Conservation (phyloP, 805 yeast genomes). For the Saccharomycopsis selenospora region DNA sequence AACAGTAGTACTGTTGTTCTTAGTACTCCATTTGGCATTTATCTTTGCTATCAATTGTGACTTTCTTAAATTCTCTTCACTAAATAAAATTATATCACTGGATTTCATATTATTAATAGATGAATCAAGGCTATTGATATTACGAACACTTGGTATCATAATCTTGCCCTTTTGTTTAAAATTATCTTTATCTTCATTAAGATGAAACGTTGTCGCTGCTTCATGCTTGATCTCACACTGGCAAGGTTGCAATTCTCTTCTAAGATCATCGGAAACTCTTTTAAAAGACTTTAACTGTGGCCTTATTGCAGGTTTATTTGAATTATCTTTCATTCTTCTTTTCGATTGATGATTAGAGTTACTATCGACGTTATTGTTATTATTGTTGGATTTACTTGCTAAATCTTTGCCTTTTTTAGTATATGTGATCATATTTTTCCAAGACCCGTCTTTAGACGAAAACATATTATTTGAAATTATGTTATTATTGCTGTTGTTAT, state of each 20-base stretch:
- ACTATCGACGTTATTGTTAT: no score
- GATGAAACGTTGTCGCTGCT: slow-evolving; percentile 28
- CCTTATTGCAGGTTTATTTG: slow-evolving; percentile 24
- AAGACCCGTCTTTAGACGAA: no score
- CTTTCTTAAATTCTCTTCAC: slow-evolving; percentile 26
- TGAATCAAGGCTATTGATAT: slow-evolving; percentile 6
- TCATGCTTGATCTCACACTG: slow-evolving; percentile 32
- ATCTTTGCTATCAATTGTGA: slow-evolving; percentile 32
- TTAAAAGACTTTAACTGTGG: slow-evolving; percentile 32
- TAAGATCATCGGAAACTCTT: slow-evolving; percentile 30
- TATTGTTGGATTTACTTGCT: no score
- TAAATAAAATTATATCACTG: slow-evolving; percentile 3
- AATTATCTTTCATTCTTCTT: background rate
- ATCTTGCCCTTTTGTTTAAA: slow-evolving; percentile 10
- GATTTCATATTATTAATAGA: background rate
- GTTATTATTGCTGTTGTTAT: no score
- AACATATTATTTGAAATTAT: no score
- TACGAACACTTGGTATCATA: slow-evolving; percentile 17
- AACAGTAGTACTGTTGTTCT: no score
- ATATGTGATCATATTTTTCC: no score
- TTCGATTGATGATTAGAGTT: background rate
- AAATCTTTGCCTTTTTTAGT: no score
- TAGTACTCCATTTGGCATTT: slow-evolving; percentile 32
- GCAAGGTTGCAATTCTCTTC: slow-evolving; percentile 30
- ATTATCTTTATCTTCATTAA: slow-evolving; percentile 27